phyloP scores from a whole-genome alignment of 1,284 basidiomycete genomes.

The Pascua sp. region DNA sequence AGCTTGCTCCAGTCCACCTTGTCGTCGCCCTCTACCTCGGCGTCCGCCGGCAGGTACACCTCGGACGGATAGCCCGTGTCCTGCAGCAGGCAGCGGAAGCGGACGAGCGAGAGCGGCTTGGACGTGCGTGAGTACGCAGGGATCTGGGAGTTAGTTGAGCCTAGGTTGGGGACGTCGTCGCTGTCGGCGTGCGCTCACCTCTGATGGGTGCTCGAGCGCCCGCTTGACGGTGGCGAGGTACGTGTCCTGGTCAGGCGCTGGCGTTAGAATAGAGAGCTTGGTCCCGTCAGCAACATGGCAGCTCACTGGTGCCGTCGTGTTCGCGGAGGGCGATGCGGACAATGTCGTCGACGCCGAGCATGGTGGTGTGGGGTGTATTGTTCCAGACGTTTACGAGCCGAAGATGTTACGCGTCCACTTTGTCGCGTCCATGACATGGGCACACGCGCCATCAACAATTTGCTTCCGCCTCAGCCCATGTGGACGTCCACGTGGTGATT shows the following conservation, averaged over 20 bases:
- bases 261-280: neutral
- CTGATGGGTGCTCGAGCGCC: conserved; percentile 11
- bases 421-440: neutral
- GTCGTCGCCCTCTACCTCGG: neutral
- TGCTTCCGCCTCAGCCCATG: conserved; percentile 6
- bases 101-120: conserved; percentile 33
- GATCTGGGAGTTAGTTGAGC: conserved; percentile 21
- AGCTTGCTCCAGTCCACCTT: conserved; percentile 35
- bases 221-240: conserved; percentile 10
- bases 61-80: conserved; percentile 49
- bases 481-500: conserved; percentile 4
- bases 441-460: neutral
- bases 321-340: conserved; percentile 35
- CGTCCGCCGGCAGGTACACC: conserved; percentile 38
- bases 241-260: conserved; percentile 6
- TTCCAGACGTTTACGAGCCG: neutral
- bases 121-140: conserved; percentile 23
- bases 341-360: conserved; percentile 32
- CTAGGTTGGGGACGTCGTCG: no score
- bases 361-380: conserved; percentile 8
- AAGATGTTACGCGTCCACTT: conserved; percentile 1
- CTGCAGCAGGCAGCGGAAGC: conserved; percentile 46
- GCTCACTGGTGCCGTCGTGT: conserved; percentile 25
- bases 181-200: conserved; percentile 7
- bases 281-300: neutral